Conservation (phyloP, 192 early-diverging fungal genomes). For the Chytriomyces confervae region DNA sequence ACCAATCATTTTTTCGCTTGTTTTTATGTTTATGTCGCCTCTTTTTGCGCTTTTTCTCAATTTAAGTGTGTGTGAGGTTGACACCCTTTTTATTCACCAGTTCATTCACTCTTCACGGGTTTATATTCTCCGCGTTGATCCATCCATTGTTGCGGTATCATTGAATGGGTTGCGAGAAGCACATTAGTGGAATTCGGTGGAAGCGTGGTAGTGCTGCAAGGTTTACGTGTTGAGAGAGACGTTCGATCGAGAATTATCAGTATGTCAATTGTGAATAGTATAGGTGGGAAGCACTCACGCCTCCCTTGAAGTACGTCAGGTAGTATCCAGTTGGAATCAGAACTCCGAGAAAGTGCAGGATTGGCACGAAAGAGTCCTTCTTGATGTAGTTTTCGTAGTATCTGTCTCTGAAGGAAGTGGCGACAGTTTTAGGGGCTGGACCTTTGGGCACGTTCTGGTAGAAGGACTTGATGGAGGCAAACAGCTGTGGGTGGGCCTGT, state of each 20-base stretch:
- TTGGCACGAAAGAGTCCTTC: slow-evolving; percentile 51
- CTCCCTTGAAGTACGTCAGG: slow-evolving; percentile 57
- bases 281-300: slow-evolving; percentile 32
- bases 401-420: slow-evolving; percentile 44
- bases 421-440: slow-evolving; percentile 30
- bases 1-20: not conserved
- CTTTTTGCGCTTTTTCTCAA: not conserved
- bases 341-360: slow-evolving; percentile 58
- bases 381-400: slow-evolving; percentile 58
- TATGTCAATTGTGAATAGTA: not conserved
- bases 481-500: slow-evolving; percentile 60
- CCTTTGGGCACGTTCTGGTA: slow-evolving; percentile 60
- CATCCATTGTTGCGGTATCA: too few relatives aligned
- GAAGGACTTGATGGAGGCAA: slow-evolving; percentile 57
- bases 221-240: not conserved
- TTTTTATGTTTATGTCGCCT: not conserved
- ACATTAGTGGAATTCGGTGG: slow-evolving; percentile 57
- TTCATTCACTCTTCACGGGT: too few relatives aligned
- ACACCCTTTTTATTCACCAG: too few relatives aligned
- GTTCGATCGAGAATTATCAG: too few relatives aligned
- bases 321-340: slow-evolving; percentile 59
- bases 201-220: slow-evolving; percentile 55
- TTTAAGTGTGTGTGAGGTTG: too few relatives aligned
- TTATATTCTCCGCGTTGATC: too few relatives aligned
- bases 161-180: too few relatives aligned